These are phyloP conservation scores for Pythium pectinolyticum DNA, from an alignment of 352 stramenopile species.

Conservation along the genomic window DNA sequence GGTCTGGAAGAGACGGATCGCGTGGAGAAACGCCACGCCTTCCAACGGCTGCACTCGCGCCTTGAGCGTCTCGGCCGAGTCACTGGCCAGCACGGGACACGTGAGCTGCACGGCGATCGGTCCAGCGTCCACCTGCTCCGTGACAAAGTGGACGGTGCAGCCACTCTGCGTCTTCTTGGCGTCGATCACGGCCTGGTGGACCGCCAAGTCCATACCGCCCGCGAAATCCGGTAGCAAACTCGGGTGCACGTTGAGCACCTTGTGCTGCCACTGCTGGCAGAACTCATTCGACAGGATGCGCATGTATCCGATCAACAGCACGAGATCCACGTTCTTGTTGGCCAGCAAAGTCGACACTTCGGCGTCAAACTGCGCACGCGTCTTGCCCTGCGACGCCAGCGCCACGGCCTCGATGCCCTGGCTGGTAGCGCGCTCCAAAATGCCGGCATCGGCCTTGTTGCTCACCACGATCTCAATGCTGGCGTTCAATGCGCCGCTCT, in stretches of 20 bases:
- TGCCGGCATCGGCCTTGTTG: conserved; percentile 92
- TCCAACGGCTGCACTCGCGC: conserved; percentile 97
- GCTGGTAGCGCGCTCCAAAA: conserved; percentile 93
- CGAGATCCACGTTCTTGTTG: conserved; percentile 93
- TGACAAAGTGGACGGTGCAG: conserved; percentile 99
- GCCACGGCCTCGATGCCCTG: conserved; percentile 70
- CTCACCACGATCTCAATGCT: conserved; percentile 96
- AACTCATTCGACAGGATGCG: conserved; percentile 97
- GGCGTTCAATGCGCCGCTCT: conserved; percentile 84
- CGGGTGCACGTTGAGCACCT: conserved; percentile 99
- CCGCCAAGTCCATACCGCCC: conserved; percentile 99
- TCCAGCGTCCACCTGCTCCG: conserved; percentile 96
- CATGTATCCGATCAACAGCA: conserved; percentile 99
- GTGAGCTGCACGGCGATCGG: conserved; percentile 97
- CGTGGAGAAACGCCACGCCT: conserved; percentile 90
- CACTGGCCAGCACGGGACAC: conserved; percentile 86
- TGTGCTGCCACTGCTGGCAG: conserved; percentile 92
- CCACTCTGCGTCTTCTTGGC: conserved; percentile 94
- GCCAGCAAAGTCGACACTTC: conserved; percentile 93
- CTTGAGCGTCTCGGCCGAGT: conserved; percentile 96
- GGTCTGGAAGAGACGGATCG: conserved; percentile 81
- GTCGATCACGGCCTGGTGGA: conserved; percentile 98
- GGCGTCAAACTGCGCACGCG: conserved; percentile 93
- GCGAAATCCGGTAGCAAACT: conserved; percentile 98
- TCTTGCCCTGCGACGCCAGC: conserved; percentile 76